Conservation (phyloP, 495 filamentous ascomycete genomes). For the Polyplosphaeria fusca region DNA sequence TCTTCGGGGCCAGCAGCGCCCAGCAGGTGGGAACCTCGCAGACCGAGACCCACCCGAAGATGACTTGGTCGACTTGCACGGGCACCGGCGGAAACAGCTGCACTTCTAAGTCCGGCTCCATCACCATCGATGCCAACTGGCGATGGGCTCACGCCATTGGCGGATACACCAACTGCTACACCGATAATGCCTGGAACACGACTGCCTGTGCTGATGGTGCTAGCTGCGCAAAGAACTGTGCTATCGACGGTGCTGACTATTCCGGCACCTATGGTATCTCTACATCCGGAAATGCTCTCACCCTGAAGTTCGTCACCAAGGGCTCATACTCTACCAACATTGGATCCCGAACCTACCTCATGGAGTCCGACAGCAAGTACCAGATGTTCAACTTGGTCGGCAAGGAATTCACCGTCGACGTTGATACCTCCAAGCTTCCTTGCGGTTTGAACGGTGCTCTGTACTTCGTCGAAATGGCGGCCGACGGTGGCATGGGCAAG, state of each 20-base stretch:
- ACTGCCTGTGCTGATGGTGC: constrained; percentile 40
- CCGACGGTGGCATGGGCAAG: constrained; percentile 52
- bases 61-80: constrained; percentile 53
- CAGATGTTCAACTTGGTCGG: constrained; percentile 57
- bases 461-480: constrained; percentile 63
- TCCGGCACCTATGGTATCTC: constrained; percentile 41
- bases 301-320: constrained; percentile 37
- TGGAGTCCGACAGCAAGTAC: constrained; percentile 57
- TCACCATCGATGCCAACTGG: constrained; percentile 54
- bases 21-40: constrained; percentile 39
- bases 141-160: constrained; percentile 40
- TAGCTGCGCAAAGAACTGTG: constrained; percentile 43
- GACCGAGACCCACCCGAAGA: constrained; percentile 52
- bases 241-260: constrained; percentile 43
- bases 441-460: constrained; percentile 70
- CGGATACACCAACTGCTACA: constrained; percentile 42
- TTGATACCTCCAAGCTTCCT: constrained; percentile 60
- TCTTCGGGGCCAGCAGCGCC: constrained; percentile 27
- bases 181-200: constrained; percentile 39
- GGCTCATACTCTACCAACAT: constrained; percentile 40
- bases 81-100: constrained; percentile 50
- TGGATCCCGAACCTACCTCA: constrained; percentile 60
- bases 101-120: constrained; percentile 43
- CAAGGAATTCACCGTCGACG: constrained; percentile 61
- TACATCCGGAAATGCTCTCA: constrained; percentile 35